Evolutionary conservation across 768 basidiomycete species (phyloP).

Genomic region (Amanita rubescens): DNA sequence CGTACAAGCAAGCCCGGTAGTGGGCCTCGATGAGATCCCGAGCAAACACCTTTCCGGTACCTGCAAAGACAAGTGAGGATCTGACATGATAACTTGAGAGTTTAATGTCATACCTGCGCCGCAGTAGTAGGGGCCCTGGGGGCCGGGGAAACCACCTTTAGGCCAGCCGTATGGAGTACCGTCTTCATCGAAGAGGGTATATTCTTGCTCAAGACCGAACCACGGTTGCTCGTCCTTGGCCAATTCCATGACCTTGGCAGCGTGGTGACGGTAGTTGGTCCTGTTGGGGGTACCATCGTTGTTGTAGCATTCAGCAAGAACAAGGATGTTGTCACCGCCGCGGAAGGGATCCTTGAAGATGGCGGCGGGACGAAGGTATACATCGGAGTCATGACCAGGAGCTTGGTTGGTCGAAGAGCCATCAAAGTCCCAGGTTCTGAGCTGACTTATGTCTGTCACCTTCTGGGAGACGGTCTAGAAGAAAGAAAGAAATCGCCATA

Average conservation of each 20-base stretch:
- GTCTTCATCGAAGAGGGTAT: constrained; percentile 93
- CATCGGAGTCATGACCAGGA: constrained; percentile 91
- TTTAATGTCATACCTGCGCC: constrained; percentile 70
- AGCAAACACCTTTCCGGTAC: constrained; percentile 95
- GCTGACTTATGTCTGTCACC: constrained; percentile 80
- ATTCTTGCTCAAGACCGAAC: constrained; percentile 99
- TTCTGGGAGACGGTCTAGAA: constrained; percentile 78
- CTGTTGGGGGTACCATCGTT: constrained; percentile 97
- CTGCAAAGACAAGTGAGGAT: constrained; percentile 30
- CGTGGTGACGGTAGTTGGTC: constrained; percentile 92
- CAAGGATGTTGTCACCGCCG: constrained; percentile 94
- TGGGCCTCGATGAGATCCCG: constrained; percentile 99
- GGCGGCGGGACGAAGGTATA: constrained; percentile 94
- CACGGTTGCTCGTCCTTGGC: constrained; percentile 78
- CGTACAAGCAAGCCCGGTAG: constrained; percentile 93
- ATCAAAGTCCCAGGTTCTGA: constrained; percentile 99
- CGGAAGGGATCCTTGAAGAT: constrained; percentile 99
- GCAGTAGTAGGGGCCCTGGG: constrained; percentile 99
- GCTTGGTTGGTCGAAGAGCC: constrained; percentile 98
- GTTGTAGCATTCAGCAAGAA: constrained; percentile 97
- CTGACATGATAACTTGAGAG: neutral
- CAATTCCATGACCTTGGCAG: constrained; percentile 92
- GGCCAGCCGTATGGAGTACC: constrained; percentile 94
- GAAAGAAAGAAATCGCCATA: constrained; percentile 7
- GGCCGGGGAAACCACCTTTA: constrained; percentile 98